These are phyloP conservation scores for Mucuna pruriens DNA, from an alignment of 306 rosid genomes.

Conservation along the genomic window DNA sequence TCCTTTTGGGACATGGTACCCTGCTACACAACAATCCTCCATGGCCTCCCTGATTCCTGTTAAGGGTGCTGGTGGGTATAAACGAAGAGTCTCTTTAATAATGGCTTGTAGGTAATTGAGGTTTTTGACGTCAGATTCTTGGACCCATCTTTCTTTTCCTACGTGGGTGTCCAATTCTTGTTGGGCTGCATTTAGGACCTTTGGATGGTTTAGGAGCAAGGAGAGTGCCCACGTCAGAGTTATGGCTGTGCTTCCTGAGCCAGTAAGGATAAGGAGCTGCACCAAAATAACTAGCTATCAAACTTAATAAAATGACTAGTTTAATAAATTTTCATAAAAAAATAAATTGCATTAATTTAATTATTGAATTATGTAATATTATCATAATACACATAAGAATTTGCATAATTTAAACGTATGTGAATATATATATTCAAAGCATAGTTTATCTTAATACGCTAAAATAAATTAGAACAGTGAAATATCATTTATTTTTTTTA, in stretches of 20 bases:
- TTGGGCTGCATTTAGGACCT: conserved; percentile 24
- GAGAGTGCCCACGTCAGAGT: conserved; percentile 52
- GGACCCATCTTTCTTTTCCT: conserved; percentile 51
- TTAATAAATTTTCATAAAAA: too few species aligned
- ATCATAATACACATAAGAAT: too few species aligned
- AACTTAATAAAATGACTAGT: too few species aligned
- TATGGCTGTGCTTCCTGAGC: conserved; percentile 53
- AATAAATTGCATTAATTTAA: too few species aligned
- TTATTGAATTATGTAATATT: too few species aligned
- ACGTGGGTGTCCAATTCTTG: conserved; percentile 37
- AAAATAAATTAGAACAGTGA: too few species aligned
- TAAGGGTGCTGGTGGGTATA: conserved; percentile 59
- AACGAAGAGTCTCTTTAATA: conserved; percentile 51
- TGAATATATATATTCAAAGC: too few species aligned
- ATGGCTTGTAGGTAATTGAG: conserved; percentile 49
- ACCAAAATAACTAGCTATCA: too few species aligned
- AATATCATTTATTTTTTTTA: too few species aligned
- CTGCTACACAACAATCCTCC: conserved; percentile 41
- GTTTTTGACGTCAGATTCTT: conserved; percentile 44
- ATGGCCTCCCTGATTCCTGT: conserved; percentile 51
- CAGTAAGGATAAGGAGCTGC: conserved; percentile 46
- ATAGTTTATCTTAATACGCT: too few species aligned
- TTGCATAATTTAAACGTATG: too few species aligned
- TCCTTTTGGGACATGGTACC: conserved; percentile 47
- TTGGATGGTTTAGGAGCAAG: conserved; percentile 49